These are phyloP conservation scores for Astraeus odoratus DNA, from an alignment of 768 basidiomycete genomes.

Conservation along the genomic window DNA sequence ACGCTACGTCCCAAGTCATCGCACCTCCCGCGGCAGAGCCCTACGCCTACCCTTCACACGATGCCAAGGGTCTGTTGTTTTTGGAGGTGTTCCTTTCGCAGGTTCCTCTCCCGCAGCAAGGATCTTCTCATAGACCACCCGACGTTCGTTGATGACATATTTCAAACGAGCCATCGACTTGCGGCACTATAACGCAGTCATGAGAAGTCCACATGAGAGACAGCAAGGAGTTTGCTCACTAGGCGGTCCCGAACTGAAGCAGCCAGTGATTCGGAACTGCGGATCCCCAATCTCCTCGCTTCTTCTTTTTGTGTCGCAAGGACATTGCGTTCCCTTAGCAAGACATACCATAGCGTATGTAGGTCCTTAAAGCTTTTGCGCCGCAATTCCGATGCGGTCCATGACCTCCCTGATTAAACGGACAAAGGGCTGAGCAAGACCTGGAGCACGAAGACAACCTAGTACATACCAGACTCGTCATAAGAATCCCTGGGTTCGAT, in stretches of 20 bases:
- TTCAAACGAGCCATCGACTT: slow-evolving; percentile 98
- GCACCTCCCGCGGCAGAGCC: slow-evolving; percentile 5
- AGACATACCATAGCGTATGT: slow-evolving; percentile 92
- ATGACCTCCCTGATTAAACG: slow-evolving; percentile 62
- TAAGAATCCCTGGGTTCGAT: slow-evolving; percentile 28
- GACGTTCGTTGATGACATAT: slow-evolving; percentile 82
- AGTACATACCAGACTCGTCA: slow-evolving; percentile 31
- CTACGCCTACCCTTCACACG: slow-evolving; percentile 16
- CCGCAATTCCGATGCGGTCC: slow-evolving; percentile 81
- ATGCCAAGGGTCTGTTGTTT: slow-evolving; percentile 9
- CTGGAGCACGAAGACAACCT: background rate
- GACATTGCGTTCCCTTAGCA: slow-evolving; percentile 83
- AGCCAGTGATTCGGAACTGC: slow-evolving; percentile 20
- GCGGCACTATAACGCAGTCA: slow-evolving; percentile 50
- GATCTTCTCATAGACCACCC: slow-evolving; percentile 62
- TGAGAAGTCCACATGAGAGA: slow-evolving; percentile 2
- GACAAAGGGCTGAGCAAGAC: slow-evolving; percentile 2
- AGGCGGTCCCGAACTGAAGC: slow-evolving; percentile 33
- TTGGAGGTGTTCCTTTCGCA: slow-evolving; percentile 12
- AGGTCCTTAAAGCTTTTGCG: slow-evolving; percentile 89
- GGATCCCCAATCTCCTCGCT: slow-evolving; percentile 52
- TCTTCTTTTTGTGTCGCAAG: slow-evolving; percentile 85
- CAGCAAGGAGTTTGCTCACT: slow-evolving; percentile 27
- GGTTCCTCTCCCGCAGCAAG: slow-evolving; percentile 13
- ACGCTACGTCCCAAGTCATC: slow-evolving; percentile 2